Conservation (phyloP, 305 asterid genomes). For the Vinca major region DNA sequence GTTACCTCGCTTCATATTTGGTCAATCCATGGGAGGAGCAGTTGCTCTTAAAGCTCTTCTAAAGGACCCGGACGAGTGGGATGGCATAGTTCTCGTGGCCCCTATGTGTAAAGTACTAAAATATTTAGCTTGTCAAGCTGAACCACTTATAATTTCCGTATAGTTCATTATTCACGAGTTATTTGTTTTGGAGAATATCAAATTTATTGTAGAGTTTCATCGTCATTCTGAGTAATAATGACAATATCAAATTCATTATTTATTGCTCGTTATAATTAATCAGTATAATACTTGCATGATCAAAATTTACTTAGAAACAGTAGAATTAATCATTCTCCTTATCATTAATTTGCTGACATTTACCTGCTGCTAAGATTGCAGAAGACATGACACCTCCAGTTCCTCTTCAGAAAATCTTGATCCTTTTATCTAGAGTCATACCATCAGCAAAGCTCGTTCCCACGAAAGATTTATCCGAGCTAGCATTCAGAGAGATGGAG, state of each 20-base stretch:
- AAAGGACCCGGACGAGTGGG: conserved; percentile 67
- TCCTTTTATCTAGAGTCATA: conserved; percentile 49
- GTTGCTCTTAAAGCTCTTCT: conserved; percentile 76
- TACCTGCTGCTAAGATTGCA: conserved; percentile 47
- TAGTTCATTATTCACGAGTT: not conserved
- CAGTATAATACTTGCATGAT: not conserved
- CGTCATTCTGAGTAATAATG: not conserved
- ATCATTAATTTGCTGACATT: conserved; percentile 17
- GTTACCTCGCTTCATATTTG: conserved; percentile 68
- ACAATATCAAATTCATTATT: not conserved
- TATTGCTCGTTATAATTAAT: not conserved
- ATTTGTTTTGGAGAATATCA: not conserved
- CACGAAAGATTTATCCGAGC: conserved; percentile 66
- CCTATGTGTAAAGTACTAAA: conserved; percentile 83
- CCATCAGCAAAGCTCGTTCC: conserved; percentile 94
- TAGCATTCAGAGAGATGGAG: conserved; percentile 65
- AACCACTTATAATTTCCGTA: not conserved
- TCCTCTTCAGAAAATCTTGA: conserved; percentile 61
- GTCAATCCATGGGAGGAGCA: conserved; percentile 98
- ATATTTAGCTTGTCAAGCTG: conserved; percentile 8
- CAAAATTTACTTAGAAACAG: not conserved
- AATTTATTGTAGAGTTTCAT: not conserved
- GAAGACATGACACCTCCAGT: conserved; percentile 77
- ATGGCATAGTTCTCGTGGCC: conserved; percentile 85
- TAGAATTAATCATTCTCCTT: not conserved